Conservation (phyloP, 139 green algal species). For the Axilococcus clingmanii region DNA sequence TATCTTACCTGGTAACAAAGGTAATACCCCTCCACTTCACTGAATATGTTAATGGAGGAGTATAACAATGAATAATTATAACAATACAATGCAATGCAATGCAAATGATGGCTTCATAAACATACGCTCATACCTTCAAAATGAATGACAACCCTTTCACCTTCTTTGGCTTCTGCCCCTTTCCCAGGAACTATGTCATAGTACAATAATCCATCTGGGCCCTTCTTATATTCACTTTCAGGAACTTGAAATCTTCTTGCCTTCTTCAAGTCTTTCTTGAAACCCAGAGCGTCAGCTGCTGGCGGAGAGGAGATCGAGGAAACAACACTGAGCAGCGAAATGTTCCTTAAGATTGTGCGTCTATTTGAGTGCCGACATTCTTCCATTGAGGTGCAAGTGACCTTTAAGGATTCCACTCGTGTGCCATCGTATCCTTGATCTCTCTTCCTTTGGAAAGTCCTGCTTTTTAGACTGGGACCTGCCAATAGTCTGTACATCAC, state of each 20-base stretch:
- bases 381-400: too few species aligned
- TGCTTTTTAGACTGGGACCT: too few species aligned
- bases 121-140: too few species aligned
- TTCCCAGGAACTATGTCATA: conserved; percentile 53
- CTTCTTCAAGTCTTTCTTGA: conserved; percentile 35
- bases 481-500: too few species aligned
- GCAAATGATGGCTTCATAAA: conserved; percentile 50
- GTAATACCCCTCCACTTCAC: conserved; percentile 41
- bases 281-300: conserved; percentile 1
- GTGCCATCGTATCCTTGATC: too few species aligned
- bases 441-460: too few species aligned
- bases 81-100: neutral
- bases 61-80: too few species aligned
- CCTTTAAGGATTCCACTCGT: too few species aligned
- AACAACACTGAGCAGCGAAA: too few species aligned
- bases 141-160: conserved; percentile 64
- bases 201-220: conserved; percentile 52
- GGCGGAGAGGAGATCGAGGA: neutral
- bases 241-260: conserved; percentile 36
- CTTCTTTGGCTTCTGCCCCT: conserved; percentile 37
- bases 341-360: too few species aligned
- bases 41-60: too few species aligned
- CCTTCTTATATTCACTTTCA: conserved; percentile 41
- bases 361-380: too few species aligned
- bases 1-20: conserved; percentile 57